Base-by-base conservation (phyloP, 352 stramenopile genomes). In the Phytophthora colocasiae region DNA sequence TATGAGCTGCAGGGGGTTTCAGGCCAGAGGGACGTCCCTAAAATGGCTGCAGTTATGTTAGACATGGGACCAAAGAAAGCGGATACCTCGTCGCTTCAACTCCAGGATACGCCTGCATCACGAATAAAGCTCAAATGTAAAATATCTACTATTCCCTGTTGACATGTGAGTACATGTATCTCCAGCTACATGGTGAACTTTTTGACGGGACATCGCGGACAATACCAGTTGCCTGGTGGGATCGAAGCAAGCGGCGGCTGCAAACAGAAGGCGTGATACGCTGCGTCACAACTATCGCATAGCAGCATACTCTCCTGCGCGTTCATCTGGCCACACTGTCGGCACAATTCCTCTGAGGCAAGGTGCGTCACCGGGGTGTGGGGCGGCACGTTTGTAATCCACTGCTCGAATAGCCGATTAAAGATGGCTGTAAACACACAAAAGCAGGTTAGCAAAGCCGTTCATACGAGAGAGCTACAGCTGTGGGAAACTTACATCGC, bases 231-330 rank as follows among this genome's bases (percentile, higher is more conserved):
- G 22, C 82, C 85, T 15, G 70, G 39, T 44, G 87, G 89, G 38
- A 95, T 93, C 31, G 70, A 71, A 26, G 66, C 36, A 0, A 94
- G 72, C 15, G 82, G 78, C 39, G 87, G 87, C 24, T 81, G 65
- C 5, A 94, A 78, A 66, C 89, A 96, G 63, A 91, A 92, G 49
- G 89, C 78, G 58, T 96, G 89, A 64, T 93, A 93, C 8, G 85
- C 83, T 5, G 80, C 89, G 62, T 96, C 89, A 51, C 89, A 96
- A 54, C 83, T 93, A 62, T 95, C 86, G 45, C 89, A 96, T 17
- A 95, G 64, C 45, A 95, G 62, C 84, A 95, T 93, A 40, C 71
- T 86, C 57, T 95, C 84, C 22, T 81, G 80, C 10, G 77, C 77
- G 32, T 92, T 80, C 55, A 84, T 84, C 57, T 91, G 69, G 2